These are phyloP conservation scores for Trichoderma sp. DNA, from an alignment of 2,329 filamentous ascomycete species.

Conservation along the genomic window DNA sequence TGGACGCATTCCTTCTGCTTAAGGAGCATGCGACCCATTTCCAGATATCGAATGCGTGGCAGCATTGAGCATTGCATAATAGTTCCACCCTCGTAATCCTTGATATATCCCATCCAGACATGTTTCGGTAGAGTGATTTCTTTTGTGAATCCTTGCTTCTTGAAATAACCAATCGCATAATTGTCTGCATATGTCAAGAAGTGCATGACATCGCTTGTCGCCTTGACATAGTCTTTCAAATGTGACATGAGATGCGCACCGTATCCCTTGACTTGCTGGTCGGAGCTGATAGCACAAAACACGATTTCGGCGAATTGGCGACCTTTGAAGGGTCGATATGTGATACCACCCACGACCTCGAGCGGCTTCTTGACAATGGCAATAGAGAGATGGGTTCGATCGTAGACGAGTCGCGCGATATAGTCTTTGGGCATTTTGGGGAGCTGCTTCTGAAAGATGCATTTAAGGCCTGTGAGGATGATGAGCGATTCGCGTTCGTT, in stretches of 20 bases:
- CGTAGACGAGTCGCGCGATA: constrained; percentile 94
- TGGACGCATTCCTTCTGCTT: constrained; percentile 96
- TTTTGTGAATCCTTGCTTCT: constrained; percentile 98
- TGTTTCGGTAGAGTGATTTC: constrained; percentile 89
- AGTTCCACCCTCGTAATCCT: constrained; percentile 97
- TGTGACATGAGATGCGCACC: constrained; percentile 98
- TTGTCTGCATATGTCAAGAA: constrained; percentile 99
- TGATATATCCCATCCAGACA: constrained; percentile 99
- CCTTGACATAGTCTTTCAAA: constrained; percentile 96
- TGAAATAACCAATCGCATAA: constrained; percentile 98
- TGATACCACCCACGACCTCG: constrained; percentile 95
- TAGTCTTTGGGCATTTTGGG: constrained; percentile 99
- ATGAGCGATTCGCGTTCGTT: constrained; percentile 83
- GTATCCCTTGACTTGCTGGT: constrained; percentile 98
- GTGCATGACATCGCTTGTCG: constrained; percentile 95
- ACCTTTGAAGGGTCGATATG: constrained; percentile 89
- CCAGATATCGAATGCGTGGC: constrained; percentile 88
- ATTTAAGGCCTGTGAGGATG: constrained; percentile 92
- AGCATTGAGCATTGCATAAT: constrained; percentile 99
- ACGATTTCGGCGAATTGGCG: constrained; percentile 97
- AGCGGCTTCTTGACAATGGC: constrained; percentile 96
- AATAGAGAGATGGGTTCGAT: constrained; percentile 92
- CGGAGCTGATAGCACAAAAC: constrained; percentile 95
- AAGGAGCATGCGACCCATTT: constrained; percentile 86
- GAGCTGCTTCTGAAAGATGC: constrained; percentile 96